Evolutionary conservation across 106 monocot genomes (phyloP).

Genomic region (Phalaenopsis aphrodite): DNA sequence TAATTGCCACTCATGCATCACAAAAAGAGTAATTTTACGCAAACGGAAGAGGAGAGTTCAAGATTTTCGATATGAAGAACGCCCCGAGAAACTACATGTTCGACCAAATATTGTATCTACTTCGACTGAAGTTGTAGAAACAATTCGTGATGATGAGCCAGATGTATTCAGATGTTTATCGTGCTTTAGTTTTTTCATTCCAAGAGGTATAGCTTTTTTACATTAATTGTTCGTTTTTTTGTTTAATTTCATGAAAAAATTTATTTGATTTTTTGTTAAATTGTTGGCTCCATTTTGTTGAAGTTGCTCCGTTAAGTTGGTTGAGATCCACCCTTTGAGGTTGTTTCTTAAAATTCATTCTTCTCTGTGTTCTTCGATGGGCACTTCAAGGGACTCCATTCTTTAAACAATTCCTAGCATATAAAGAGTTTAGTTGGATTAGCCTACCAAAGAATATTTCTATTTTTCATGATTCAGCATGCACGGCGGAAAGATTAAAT

Average conservation of each 20-base stretch:
- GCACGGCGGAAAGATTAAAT: too few species aligned
- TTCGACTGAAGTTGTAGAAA: conserved; percentile 18
- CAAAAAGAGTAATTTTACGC: conserved; percentile 78
- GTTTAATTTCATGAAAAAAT: background rate
- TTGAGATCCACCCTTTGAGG: background rate
- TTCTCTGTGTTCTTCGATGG: background rate
- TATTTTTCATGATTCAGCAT: too few species aligned
- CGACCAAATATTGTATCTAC: conserved; percentile 7
- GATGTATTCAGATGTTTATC: conserved; percentile 82
- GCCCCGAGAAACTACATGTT: conserved; percentile 36
- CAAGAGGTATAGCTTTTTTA: conserved; percentile 47
- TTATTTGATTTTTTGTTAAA: background rate
- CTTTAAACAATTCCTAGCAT: background rate
- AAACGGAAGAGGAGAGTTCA: conserved; percentile 64
- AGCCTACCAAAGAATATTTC: too few species aligned
- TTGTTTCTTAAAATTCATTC: background rate
- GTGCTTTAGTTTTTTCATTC: conserved; percentile 86
- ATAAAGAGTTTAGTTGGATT: background rate
- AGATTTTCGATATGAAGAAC: conserved; percentile 26
- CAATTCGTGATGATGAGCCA: conserved; percentile 17
- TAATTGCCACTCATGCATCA: conserved; percentile 88
- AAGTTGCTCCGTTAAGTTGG: background rate
- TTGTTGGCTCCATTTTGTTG: background rate
- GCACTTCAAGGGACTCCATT: background rate
- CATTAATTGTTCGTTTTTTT: background rate